phyloP scores from a whole-genome alignment of 2,329 filamentous ascomycete genomes.

The Monilinia fructigena region DNA sequence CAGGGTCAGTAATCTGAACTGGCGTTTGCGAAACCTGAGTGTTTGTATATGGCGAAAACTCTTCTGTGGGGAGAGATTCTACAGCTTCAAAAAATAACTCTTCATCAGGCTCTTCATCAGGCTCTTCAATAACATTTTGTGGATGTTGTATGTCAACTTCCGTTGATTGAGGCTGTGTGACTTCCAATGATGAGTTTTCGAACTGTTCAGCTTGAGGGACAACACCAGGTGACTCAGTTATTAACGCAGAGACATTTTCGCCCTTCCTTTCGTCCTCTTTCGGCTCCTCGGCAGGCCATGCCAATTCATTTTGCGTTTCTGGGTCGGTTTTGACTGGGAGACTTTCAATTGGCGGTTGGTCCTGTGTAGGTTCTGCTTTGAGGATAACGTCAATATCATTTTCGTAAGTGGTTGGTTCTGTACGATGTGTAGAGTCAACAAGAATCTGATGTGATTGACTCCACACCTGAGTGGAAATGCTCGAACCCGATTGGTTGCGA shows the following conservation, averaged over 20 bases:
- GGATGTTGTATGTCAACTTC: neutral
- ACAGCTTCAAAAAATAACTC: neutral
- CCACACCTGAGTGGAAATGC: neutral
- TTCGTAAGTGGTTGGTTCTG: conserved; percentile 11
- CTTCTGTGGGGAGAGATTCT: conserved; percentile 5
- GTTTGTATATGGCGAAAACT: neutral
- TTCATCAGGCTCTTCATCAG: neutral
- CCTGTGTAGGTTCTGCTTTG: neutral
- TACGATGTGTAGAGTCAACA: neutral
- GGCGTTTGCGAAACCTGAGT: neutral
- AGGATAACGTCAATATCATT: neutral
- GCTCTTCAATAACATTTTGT: neutral
- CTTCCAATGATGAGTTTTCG: neutral
- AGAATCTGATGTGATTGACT: neutral
- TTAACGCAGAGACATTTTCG: neutral
- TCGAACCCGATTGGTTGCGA: neutral
- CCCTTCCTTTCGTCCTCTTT: neutral
- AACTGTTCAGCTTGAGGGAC: neutral
- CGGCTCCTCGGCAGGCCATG: neutral
- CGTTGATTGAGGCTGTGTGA: neutral
- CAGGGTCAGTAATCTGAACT: neutral
- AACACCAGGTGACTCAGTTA: neutral
- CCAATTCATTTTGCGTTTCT: conserved; percentile 1
- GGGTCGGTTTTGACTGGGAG: neutral
- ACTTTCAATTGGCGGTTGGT: neutral